Percentiles rank a stretch among this genome's conserved stretches.
Conservation (phyloP, 352 stramenopile genomes). For the Pythium aquatile region DNA sequence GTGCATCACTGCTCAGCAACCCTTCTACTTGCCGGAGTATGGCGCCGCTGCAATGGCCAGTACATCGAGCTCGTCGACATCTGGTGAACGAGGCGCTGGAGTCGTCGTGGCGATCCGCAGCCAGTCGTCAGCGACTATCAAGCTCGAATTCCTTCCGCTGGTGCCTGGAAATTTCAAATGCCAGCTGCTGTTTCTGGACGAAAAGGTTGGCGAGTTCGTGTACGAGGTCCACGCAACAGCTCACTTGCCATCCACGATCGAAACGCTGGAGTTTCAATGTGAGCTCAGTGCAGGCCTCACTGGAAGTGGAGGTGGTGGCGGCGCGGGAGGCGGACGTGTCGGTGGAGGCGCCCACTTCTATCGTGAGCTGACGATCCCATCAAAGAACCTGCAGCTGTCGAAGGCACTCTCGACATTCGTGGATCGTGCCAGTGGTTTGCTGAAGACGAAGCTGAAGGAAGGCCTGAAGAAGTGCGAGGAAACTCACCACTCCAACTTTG, state of each 20-base stretch:
- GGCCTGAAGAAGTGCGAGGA: constrained; percentile 79
- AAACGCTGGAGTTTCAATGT: constrained; percentile 82
- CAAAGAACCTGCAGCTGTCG: constrained; percentile 77
- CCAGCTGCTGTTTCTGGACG: constrained; percentile 90
- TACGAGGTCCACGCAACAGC: constrained; percentile 88
- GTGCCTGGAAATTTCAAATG: constrained; percentile 87
- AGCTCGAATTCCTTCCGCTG: constrained; percentile 89
- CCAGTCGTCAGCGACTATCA: constrained; percentile 60
- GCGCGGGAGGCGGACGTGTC: not conserved
- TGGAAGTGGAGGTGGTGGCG: constrained; percentile 10
- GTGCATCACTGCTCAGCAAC: constrained; percentile 65
- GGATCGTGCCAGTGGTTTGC: constrained; percentile 63
- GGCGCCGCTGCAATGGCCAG: constrained; percentile 9
- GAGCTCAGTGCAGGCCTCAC: constrained; percentile 34
- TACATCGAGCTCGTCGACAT: not conserved
- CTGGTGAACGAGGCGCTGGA: constrained; percentile 13
- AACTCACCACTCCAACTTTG: constrained; percentile 57
- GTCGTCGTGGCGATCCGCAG: constrained; percentile 46
- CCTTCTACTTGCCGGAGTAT: constrained; percentile 73
- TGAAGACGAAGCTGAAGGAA: constrained; percentile 77
- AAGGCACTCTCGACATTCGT: constrained; percentile 66
- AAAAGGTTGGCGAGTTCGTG: constrained; percentile 92
- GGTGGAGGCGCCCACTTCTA: constrained; percentile 48
- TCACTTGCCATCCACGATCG: constrained; percentile 67
- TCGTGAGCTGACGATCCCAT: constrained; percentile 73